Evolutionary conservation across 1,139 yeast genomes (phyloP), one percentile per base, ranked within the genome.

Genomic region (Geotrichum candidum): DNA sequence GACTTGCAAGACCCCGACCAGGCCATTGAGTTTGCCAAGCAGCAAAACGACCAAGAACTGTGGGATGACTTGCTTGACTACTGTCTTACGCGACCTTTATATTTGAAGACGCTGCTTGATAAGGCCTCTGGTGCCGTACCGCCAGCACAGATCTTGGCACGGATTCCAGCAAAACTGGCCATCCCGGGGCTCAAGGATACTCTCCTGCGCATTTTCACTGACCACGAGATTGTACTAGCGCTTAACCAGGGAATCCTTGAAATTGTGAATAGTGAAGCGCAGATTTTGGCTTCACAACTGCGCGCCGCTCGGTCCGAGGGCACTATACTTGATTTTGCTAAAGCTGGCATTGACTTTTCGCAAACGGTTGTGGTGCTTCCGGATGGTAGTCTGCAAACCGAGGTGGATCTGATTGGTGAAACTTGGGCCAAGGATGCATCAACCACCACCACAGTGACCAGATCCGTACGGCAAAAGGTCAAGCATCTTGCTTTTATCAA

Each of bases 1-100:
- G 82, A 88, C 67, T 75, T 91, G 60, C 82, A 86, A 61, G 95
- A 92, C 70, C 95, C 97, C 0, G 82, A 82, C 51, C 80, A 83
- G 68, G 98, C 98, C 0, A 88, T 94, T 46, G 82, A 81, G 22
- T 94, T 91, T 79, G 96, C 95, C 1, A 85, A 82, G 63, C 80
- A 81, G 18, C 85, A 88, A 66, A 84, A 86, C 60, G 96, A 90
- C 68, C 74, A 78, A 41, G 96, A 89, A 23, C 77, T 91, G 11
- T 92, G 97, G 96, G 84, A 84, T 56, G 84, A 85, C 55, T 78
- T 94, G 64, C 76, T 92, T 13, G 84, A 83, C 22, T 85, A 87
- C 71, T 86, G 96, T 23, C 80, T 87, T 76, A 80, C 81, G 54
- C 85, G 85, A 67, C 95, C 97, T 0, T 78, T 79, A 18, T 91